Percentiles rank a stretch among this genome's conserved stretches.
Conservation (phyloP, 2,329 filamentous ascomycete genomes). For the Akanthomyces lecanii region DNA sequence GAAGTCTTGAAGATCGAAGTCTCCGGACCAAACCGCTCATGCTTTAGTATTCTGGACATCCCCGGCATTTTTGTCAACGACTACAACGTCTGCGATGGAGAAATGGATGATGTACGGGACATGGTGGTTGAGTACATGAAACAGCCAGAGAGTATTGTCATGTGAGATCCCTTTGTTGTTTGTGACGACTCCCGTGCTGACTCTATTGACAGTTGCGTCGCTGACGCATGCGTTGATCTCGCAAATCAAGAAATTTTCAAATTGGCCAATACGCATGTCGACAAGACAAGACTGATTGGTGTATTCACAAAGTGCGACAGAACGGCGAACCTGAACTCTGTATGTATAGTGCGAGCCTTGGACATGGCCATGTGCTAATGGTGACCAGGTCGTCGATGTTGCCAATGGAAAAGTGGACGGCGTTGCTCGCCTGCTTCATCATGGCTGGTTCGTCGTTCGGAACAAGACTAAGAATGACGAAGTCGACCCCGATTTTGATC, state of each 20-base stretch:
- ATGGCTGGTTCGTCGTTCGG: slow-evolving; percentile 35
- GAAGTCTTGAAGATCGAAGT: slow-evolving; percentile 36
- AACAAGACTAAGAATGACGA: slow-evolving; percentile 28
- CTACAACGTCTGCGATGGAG: slow-evolving; percentile 26
- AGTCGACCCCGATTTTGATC: slow-evolving; percentile 24
- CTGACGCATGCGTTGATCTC: slow-evolving; percentile 30
- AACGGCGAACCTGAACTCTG: slow-evolving; percentile 20
- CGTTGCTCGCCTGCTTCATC: slow-evolving; percentile 16
- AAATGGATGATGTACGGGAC: slow-evolving; percentile 27
- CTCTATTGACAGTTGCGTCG: slow-evolving; percentile 28
- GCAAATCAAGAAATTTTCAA: slow-evolving; percentile 28
- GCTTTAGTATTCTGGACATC: slow-evolving; percentile 37
- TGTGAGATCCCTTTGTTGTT: slow-evolving; percentile 25
- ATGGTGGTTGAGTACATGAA: slow-evolving; percentile 36
- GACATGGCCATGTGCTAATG: not conserved
- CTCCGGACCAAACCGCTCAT: slow-evolving; percentile 31
- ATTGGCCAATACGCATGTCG: slow-evolving; percentile 26
- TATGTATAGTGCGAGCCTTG: slow-evolving; percentile 11
- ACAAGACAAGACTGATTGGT: slow-evolving; percentile 30
- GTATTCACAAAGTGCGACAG: slow-evolving; percentile 38
- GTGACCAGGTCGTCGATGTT: slow-evolving; percentile 14
- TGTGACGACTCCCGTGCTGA: not conserved
- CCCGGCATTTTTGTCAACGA: slow-evolving; percentile 29
- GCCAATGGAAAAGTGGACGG: slow-evolving; percentile 13
- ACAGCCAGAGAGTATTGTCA: slow-evolving; percentile 33